phyloP scores from a whole-genome alignment of 805 yeast genomes.

The Yarrowia porcina region DNA sequence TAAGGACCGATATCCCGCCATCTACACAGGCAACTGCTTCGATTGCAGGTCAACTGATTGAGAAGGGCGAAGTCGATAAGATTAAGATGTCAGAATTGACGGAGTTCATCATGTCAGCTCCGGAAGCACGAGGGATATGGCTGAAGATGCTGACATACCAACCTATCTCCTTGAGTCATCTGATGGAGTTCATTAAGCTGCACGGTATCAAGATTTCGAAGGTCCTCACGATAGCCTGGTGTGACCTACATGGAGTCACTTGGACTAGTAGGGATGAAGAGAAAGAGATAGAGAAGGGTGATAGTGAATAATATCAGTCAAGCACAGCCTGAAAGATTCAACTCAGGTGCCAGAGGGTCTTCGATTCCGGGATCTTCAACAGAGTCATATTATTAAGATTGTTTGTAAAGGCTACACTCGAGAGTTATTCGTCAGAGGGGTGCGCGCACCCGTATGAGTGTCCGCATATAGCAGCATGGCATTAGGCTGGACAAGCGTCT shows the following conservation, averaged over 20 bases:
- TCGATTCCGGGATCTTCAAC: too few relatives aligned
- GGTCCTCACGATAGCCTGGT: constrained; percentile 17
- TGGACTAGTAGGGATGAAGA: constrained; percentile 18
- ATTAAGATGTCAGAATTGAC: constrained; percentile 30
- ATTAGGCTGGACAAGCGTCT: too few relatives aligned
- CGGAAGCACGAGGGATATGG: constrained; percentile 13
- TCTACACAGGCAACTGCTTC: neutral
- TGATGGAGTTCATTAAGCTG: constrained; percentile 4
- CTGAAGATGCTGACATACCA: constrained; percentile 9
- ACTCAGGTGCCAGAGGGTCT: too few relatives aligned
- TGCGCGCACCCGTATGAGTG: too few relatives aligned
- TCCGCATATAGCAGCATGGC: too few relatives aligned
- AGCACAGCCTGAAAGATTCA: too few relatives aligned
- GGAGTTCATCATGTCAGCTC: constrained; percentile 1
- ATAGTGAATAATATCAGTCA: too few relatives aligned
- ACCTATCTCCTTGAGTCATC: neutral
- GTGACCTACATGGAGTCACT: constrained; percentile 16
- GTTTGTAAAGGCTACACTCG: too few relatives aligned
- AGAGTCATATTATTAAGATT: too few relatives aligned
- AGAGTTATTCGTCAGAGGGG: too few relatives aligned
- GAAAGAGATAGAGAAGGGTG: neutral
- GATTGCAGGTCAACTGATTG: neutral
- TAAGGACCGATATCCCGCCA: neutral
- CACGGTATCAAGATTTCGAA: constrained; percentile 10
- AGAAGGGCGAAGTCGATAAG: constrained; percentile 38